Evolutionary conservation across 345 rosid species (phyloP).

Genomic region (Erucastrum elatum): DNA sequence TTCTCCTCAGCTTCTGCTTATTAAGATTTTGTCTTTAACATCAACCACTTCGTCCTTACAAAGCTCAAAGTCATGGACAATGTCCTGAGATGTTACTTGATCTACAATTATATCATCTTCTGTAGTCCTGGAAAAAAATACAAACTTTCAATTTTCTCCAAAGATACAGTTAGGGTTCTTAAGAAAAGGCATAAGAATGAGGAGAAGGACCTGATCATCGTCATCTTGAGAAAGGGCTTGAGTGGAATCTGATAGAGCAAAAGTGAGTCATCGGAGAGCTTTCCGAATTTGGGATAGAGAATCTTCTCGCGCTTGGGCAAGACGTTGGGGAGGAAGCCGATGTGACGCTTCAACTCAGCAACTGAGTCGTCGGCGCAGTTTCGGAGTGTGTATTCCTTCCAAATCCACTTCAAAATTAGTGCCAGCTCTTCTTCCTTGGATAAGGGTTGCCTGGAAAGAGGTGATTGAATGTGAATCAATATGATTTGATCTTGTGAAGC

Average conservation of each 20-base stretch:
- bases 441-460: no score
- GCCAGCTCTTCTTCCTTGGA: no score
- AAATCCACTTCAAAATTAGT: no score
- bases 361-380: no score
- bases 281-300: constrained; percentile 85
- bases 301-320: constrained; percentile 94
- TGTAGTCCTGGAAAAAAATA: constrained; percentile 49
- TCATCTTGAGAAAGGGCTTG: constrained; percentile 89
- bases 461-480: no score
- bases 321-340: constrained; percentile 47
- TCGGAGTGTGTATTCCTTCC: no score
- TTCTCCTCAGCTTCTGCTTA: no score
- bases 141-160: neutral
- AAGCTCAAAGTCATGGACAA: constrained; percentile 51
- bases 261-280: constrained; percentile 74
- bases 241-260: constrained; percentile 75
- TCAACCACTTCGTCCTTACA: neutral
- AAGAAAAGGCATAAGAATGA: neutral
- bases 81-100: constrained; percentile 73
- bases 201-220: constrained; percentile 68
- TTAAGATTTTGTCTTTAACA: neutral
- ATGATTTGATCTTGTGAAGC: no score
- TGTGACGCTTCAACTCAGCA: no score
- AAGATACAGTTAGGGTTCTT: neutral
- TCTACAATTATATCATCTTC: constrained; percentile 90